Evolutionary conservation across 345 rosid genomes (phyloP).

Genomic region (Sapria himalayana): DNA sequence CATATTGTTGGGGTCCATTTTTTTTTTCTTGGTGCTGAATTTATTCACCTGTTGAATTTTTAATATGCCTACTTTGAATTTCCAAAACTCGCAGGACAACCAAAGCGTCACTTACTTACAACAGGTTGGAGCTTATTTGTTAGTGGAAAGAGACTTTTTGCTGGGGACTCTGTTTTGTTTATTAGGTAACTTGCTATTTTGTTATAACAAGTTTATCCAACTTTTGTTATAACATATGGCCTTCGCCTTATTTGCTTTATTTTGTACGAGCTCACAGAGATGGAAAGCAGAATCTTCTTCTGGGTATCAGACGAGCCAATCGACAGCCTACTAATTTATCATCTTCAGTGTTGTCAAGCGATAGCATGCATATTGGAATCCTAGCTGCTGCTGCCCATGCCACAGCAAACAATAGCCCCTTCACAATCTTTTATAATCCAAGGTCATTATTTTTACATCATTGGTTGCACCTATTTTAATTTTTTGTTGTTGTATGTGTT

Average conservation of each 20-base stretch:
- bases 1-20: not conserved
- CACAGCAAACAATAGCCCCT: slow-evolving; percentile 80
- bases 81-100: slow-evolving; percentile 47
- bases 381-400: slow-evolving; percentile 99
- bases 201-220: not conserved
- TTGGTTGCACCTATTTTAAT: not conserved
- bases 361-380: slow-evolving; percentile 94
- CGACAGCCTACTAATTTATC: slow-evolving; percentile 70
- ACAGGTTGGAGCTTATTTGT: slow-evolving; percentile 89
- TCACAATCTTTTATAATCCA: slow-evolving; percentile 77
- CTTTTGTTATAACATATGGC: not conserved
- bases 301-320: slow-evolving; percentile 69
- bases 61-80: slow-evolving; percentile 7
- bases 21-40: slow-evolving; percentile 3
- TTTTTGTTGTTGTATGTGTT: no score
- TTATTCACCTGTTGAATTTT: not conserved
- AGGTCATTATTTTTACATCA: slow-evolving; percentile 19
- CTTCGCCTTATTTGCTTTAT: not conserved
- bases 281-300: slow-evolving; percentile 65
- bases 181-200: slow-evolving; percentile 30
- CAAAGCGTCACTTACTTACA: slow-evolving; percentile 76
- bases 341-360: slow-evolving; percentile 82
- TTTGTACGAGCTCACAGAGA: slow-evolving; percentile 23
- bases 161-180: slow-evolving; percentile 74
- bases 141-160: slow-evolving; percentile 62